Evolutionary conservation across 176 grass and related monocot species (phyloP), one percentile per base, ranked within the genome.

Genomic region (Triticum turgidum): DNA sequence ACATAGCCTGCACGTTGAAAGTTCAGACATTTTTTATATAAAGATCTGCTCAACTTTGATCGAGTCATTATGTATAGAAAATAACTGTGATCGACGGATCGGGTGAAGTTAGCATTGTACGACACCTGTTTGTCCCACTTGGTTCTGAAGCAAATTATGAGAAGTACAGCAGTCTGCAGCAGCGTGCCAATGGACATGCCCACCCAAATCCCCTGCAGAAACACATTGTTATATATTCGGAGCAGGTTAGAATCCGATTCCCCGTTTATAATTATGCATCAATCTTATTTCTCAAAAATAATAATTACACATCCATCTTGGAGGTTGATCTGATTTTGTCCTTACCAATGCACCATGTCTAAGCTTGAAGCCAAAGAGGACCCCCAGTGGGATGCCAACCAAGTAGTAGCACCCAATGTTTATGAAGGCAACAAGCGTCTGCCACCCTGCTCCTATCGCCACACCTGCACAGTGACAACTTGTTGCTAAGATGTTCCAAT

Each of bases 391-490:
- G 20, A 99, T 66, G 56, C 97, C 97, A 27, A 99, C 71, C 21
- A 99, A 63, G 86, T 96, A 99, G 78, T 99, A 99, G 51, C 93
- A 94, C 41, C 79, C 97, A 58, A 89, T 84, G 76, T 96, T 99
- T 69, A 99, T 80, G 52, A 94, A 87, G 3, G 97, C 94, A 24
- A 99, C 92, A 15, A 91, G 73, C 32, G 88, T 66, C 54, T 99
- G 97, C 97, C 97, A 96, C 21, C 97, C 97, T 72, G 97, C 94
- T 29, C 97, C 97, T 79, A 99, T 92, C 12, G 97, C 94, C 38
- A 99, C 94, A 21, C 97, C 97, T 97, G 86, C 77, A 87, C 70
- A 89, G 21, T 70, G 27, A 45, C 3, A 35, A 7, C 38, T 5
- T 21, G 3, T 9, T 59, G 11, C 9, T 67, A 18, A 66, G 21